phyloP scores from a whole-genome alignment of 2,329 filamentous ascomycete species.

The Aspergillus persii region DNA sequence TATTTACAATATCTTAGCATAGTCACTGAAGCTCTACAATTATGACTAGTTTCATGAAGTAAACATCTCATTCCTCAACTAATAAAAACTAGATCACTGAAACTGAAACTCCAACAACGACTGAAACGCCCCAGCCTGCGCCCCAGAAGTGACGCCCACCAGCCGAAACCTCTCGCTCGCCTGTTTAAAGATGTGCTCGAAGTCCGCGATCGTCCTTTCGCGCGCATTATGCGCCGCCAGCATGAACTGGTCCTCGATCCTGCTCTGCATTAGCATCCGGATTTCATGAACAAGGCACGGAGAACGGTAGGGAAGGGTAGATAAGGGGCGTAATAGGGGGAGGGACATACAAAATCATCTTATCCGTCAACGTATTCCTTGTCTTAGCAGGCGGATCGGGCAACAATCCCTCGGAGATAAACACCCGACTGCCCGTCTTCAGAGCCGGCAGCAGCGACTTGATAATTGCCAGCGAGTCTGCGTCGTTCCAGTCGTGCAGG shows the following conservation, averaged over 20 bases:
- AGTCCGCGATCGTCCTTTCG: background rate
- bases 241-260: background rate
- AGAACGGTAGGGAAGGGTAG: background rate
- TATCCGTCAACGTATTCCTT: background rate
- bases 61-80: background rate
- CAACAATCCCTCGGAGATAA: background rate
- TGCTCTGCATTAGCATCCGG: background rate
- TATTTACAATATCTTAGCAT: too few relatives aligned
- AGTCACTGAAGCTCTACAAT: too few relatives aligned
- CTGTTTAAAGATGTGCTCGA: background rate
- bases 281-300: background rate
- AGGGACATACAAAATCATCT: background rate
- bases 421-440: constrained; percentile 1
- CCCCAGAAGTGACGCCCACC: background rate
- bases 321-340: too few relatives aligned
- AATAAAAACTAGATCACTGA: background rate
- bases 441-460: constrained; percentile 5
- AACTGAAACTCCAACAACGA: background rate
- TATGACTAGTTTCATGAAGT: too few relatives aligned
- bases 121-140: background rate
- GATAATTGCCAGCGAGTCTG: constrained; percentile 7
- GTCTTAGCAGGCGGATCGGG: background rate
- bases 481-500: constrained; percentile 12
- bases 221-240: background rate
- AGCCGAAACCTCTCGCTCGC: background rate